Conservation (phyloP, 805 yeast genomes). For the Candida palmyrensis region DNA sequence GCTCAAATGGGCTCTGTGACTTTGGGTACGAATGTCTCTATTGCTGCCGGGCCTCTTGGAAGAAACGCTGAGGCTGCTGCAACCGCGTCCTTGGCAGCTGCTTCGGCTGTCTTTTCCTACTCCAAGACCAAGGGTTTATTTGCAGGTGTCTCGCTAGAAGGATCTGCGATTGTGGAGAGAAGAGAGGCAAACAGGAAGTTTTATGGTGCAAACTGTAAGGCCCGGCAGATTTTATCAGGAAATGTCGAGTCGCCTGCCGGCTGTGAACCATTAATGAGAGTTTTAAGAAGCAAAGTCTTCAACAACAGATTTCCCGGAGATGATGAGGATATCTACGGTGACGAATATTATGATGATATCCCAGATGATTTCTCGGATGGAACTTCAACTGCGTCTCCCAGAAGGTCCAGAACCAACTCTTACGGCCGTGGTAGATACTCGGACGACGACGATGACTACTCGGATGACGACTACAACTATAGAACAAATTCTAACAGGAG, state of each 20-base stretch:
- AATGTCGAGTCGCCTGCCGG: constrained; percentile 91
- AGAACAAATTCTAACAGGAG: constrained; percentile 15
- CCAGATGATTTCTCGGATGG: constrained; percentile 65
- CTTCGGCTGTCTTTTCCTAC: constrained; percentile 88
- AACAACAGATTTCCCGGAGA: constrained; percentile 45
- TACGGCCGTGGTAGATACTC: constrained; percentile 17
- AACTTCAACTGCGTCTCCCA: constrained; percentile 32
- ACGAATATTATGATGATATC: constrained; percentile 67
- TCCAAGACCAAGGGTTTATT: constrained; percentile 94
- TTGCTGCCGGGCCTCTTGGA: constrained; percentile 97
- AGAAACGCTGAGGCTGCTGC: constrained; percentile 98
- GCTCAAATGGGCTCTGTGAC: constrained; percentile 93
- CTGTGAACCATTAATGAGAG: constrained; percentile 80
- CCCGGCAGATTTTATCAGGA: constrained; percentile 80
- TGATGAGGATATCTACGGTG: constrained; percentile 48
- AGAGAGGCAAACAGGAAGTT: constrained; percentile 95
- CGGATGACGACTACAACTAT: constrained; percentile 29
- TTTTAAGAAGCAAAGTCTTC: constrained; percentile 82
- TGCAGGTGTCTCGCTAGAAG: constrained; percentile 97
- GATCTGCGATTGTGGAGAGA: constrained; percentile 94
- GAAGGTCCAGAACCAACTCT: constrained; percentile 15
- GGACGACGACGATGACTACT: constrained; percentile 33
- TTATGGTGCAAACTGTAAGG: constrained; percentile 84
- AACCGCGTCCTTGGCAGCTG: constrained; percentile 79
- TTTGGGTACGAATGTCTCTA: constrained; percentile 88